Evolutionary conservation across 1,139 yeast genomes (phyloP), one percentile per base, ranked within the genome.

Genomic region (Blastobotrys indianensis): DNA sequence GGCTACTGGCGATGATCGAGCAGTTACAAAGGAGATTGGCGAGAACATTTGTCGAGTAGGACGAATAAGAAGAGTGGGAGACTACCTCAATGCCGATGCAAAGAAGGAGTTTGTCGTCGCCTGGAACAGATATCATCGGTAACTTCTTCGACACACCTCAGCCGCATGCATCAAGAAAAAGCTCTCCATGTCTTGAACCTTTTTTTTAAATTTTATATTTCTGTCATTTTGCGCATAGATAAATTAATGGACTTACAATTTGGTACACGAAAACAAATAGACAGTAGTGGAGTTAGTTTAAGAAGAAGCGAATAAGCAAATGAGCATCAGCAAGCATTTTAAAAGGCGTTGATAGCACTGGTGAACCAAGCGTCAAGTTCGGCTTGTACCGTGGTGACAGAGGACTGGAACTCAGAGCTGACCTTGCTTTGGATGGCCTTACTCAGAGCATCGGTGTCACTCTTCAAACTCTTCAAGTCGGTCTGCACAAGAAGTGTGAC

Each of bases 1-100:
- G 4, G 28, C 48, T 6, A 39, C 54, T 4, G 45, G 39, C 12
- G 44, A 49, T 32, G 48, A 54, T 8, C 49, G 42, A 30, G 39
- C 45, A 7, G 36, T 52, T 15, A 48, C 40, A 23, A 42, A 45
- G 15, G 57, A 53, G 29, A 48, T 57, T 31, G 49, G 57, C 4
- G 59, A 61, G 32, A 52, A 54, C 20, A 50, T 63, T 13, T 59
- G 63, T 39, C 52, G 58, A 9, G 56, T 60, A 4, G 70, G 71
- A 13, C 51, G 70, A 15, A 50, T 66, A 17, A 53, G 64, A 34
- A 55, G 54, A 32, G 54, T 68, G 2, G 72, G 72, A 2, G 59
- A 54, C 20, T 51, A 54, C 25, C 54, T 67, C 9, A 59, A 59
- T 33, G 49, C 57, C 6, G 51, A 52, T 3, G 56, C 66, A 2